Evolutionary conservation across 2,329 filamentous ascomycete species (phyloP).

Genomic region (Ophiostoma montium): DNA sequence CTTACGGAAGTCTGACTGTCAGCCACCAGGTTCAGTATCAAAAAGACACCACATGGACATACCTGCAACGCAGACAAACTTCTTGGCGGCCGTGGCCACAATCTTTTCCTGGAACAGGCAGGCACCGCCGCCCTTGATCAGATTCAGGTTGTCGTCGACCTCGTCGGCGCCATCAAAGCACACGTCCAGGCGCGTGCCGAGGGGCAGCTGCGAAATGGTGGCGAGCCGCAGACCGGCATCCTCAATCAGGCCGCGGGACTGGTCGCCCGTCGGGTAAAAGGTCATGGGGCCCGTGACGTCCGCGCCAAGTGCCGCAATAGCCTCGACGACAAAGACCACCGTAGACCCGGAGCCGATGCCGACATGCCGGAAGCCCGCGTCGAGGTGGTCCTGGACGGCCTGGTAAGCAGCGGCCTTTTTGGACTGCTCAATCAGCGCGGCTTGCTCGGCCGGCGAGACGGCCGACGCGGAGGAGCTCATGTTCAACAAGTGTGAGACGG

Average conservation of each 20-base stretch:
- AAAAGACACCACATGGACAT: neutral
- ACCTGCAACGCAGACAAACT: slow-evolving; percentile 56
- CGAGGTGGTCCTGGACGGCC: slow-evolving; percentile 61
- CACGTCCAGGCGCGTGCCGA: slow-evolving; percentile 57
- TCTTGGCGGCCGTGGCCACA: slow-evolving; percentile 69
- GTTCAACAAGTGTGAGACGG: slow-evolving; percentile 10
- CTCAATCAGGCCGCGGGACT: slow-evolving; percentile 77
- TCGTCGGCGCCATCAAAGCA: slow-evolving; percentile 96
- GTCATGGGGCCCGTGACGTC: slow-evolving; percentile 49
- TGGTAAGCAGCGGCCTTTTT: slow-evolving; percentile 62
- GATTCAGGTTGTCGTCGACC: slow-evolving; percentile 86
- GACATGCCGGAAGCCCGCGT: slow-evolving; percentile 45
- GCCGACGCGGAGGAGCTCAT: slow-evolving; percentile 17
- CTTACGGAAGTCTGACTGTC: slow-evolving; percentile 65
- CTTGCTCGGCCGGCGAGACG: slow-evolving; percentile 14
- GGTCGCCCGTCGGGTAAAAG: slow-evolving; percentile 86
- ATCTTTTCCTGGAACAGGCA: slow-evolving; percentile 97
- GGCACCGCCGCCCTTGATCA: slow-evolving; percentile 96
- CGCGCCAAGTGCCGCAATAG: slow-evolving; percentile 50
- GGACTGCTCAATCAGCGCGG: slow-evolving; percentile 47
- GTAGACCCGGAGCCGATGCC: slow-evolving; percentile 74
- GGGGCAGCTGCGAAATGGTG: slow-evolving; percentile 56
- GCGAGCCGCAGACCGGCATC: slow-evolving; percentile 63
- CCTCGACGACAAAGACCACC: slow-evolving; percentile 74
- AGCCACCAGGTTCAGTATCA: neutral